These are phyloP conservation scores for Zostera marina DNA, from an alignment of 116 monocot genomes.

Conservation along the genomic window DNA sequence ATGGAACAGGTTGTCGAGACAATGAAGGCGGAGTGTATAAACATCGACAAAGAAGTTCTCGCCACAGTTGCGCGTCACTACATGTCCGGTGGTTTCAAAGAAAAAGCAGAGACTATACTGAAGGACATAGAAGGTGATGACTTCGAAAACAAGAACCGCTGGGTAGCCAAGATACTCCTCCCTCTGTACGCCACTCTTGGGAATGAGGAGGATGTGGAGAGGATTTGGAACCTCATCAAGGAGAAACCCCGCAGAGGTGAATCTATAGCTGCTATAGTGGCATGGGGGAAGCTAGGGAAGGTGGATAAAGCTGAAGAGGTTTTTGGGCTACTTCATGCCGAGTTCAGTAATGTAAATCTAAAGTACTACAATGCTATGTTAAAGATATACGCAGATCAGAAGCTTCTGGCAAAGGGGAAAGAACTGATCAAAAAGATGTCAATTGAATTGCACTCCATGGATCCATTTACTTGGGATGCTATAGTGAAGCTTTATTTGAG, in stretches of 20 bases:
- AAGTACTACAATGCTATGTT: slow-evolving; percentile 39
- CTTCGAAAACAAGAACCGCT: slow-evolving; percentile 23
- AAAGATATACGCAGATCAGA: slow-evolving; percentile 56
- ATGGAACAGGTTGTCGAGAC: slow-evolving; percentile 50
- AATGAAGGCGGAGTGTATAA: slow-evolving; percentile 52
- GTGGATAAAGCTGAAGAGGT: slow-evolving; percentile 51
- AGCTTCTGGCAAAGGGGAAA: slow-evolving; percentile 58
- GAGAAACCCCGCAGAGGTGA: slow-evolving; percentile 26
- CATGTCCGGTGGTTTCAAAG: slow-evolving; percentile 26
- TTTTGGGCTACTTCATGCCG: too few species aligned
- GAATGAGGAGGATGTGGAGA: slow-evolving; percentile 43
- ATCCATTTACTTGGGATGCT: slow-evolving; percentile 53
- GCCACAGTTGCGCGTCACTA: slow-evolving; percentile 41
- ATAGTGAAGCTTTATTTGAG: slow-evolving; percentile 53
- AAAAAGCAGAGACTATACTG: slow-evolving; percentile 32
- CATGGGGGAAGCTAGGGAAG: slow-evolving; percentile 52
- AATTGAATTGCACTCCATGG: slow-evolving; percentile 22
- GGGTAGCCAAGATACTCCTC: slow-evolving; percentile 33
- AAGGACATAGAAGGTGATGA: slow-evolving; percentile 63
- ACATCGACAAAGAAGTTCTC: slow-evolving; percentile 16
- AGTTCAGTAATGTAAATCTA: too few species aligned
- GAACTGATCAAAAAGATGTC: slow-evolving; percentile 51
- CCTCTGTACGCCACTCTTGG: slow-evolving; percentile 48
- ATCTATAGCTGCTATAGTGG: slow-evolving; percentile 45
- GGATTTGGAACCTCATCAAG: slow-evolving; percentile 59